Base-by-base conservation (phyloP, 2,329 filamentous ascomycete species). In the Uncinocarpus reesii region DNA sequence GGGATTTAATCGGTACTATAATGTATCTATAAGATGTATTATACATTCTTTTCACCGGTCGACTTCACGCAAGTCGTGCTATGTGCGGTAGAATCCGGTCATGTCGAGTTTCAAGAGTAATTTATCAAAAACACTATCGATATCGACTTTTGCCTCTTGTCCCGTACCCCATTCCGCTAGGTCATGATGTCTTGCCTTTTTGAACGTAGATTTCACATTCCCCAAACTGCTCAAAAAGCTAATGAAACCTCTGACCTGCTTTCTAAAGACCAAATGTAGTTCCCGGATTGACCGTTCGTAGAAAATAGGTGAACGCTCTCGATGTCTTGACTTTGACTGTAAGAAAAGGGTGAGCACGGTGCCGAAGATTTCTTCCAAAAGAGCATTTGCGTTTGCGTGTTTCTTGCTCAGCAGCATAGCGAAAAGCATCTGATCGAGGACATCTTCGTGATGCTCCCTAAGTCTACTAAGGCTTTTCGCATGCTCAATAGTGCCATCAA, bases 281-380 rank as follows among this genome's bases (percentile, higher is more conserved):
- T 72, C 67, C 42, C 58, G 62, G 10, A 73, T 60, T n/a, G 51
- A 50, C 16, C 34, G 48, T 8, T 50, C 41, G 34, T 48, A 48
- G 31, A 42, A 28, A 23, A 16, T 6, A 21, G 28, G 35, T 6
- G 11, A 16, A 42, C 8, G 32, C 13, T 45, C 31, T n/a, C n/a
- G 16, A 20, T 36, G 7, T 42, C 15, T 26, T 55, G 54, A 53
- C 58, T 62, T 53, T 42, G 60, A 65, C 29, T 66, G 52, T 36
- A 64, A 60, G 47, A 81, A 79, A 59, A 92, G 92, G 10, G 73
- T 69, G 8, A 95, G 68, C n/a, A 94, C 76, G 0, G 78, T 65
- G 1, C 72, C 71, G 54, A 93, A 90, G 1, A 90, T 84, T 15
- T 84, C 82, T 52, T 93, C 84, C 0, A 95, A 68, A 0, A 93